Base-by-base conservation (phyloP, 2,329 filamentous ascomycete genomes). In the Alternaria gaisen region DNA sequence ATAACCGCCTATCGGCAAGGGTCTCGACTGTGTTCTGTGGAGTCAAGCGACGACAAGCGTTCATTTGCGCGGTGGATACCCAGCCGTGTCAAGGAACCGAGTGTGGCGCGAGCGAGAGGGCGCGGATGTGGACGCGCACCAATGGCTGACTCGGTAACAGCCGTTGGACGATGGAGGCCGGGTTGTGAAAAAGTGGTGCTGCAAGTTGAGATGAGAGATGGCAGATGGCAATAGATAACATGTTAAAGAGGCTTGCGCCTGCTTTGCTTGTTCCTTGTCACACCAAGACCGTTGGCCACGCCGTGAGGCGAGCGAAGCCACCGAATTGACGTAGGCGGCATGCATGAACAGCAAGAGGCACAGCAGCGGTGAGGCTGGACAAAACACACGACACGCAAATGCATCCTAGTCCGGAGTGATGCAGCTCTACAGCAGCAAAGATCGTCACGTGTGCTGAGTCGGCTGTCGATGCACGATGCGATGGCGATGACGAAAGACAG, bases 291-390 rank as follows among this genome's bases (percentile, higher is more conserved):
- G 50, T 54, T 51, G 43, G 55, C 55, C 30, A 55, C 53, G 42
- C 40, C 48, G 40, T 50, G 52, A 59, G 51, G 56, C 46, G 56
- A 42, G 56, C 46, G 56, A 42, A 55, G 56, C 42, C 16, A 40
- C 36, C 34, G 41, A 53, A n/a, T 28, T 36, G 47, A 34, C 47
- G 43, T 40, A 40, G 20, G 32, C 28, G 43, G 43, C 26, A 48
- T 43, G 58, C 40, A 47, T 42, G 30, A 22, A 53, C 32, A 28
- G 47, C 38, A 32, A 32, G 28, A 22, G 40, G 48, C 41, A 38
- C 59, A 34, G 60, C 60, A 60, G 57, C 57, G 60, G 60, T 63
- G 60, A 53, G 57, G 56, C 56, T 56, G 52, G 52, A 46, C 28
- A 28, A 26, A 24, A 54, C 28, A 28, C 26, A 43, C 52, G 40